Conservation (phyloP, 1,284 basidiomycete species). For the Hypsizygus ulmarius region DNA sequence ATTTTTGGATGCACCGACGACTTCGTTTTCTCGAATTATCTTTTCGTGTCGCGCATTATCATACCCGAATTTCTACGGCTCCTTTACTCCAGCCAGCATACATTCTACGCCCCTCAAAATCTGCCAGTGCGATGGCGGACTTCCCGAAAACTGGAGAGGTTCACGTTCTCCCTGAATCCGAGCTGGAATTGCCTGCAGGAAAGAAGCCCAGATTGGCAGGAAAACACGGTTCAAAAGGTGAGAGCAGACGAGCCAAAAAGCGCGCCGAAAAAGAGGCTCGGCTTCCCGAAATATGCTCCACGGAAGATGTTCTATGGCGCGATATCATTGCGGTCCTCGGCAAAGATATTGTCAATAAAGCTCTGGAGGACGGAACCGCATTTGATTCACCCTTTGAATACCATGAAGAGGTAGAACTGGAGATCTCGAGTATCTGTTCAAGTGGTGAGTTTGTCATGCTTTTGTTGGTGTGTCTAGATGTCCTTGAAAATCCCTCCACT, state of each 20-base stretch:
- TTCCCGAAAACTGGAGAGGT: constrained; percentile 23
- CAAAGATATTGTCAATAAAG: constrained; percentile 49
- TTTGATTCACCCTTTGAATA: constrained; percentile 60
- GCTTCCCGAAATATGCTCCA: constrained; percentile 62
- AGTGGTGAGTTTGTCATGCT: constrained; percentile 47
- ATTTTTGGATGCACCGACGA: constrained; percentile 11
- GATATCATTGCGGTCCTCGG: constrained; percentile 75
- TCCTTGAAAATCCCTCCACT: too few species aligned
- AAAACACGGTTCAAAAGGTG: constrained; percentile 13
- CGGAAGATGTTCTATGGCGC: constrained; percentile 73
- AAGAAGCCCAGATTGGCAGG: constrained; percentile 41
- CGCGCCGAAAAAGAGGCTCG: constrained; percentile 20
- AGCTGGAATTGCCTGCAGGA: constrained; percentile 29
- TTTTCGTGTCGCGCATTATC: constrained; percentile 2
- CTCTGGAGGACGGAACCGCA: constrained; percentile 49
- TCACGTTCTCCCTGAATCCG: constrained; percentile 26
- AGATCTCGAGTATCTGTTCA: constrained; percentile 61
- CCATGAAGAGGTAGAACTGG: constrained; percentile 64
- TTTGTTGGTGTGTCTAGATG: neutral
- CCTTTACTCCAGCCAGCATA: neutral
- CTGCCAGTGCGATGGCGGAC: constrained; percentile 7
- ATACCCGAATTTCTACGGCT: neutral
- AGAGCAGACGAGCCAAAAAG: constrained; percentile 17
- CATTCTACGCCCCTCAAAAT: neutral
- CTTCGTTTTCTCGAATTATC: constrained; percentile 1